Evolutionary conservation across 2,329 filamentous ascomycete species (phyloP).

Genomic region (Aspergillus tubingensis): DNA sequence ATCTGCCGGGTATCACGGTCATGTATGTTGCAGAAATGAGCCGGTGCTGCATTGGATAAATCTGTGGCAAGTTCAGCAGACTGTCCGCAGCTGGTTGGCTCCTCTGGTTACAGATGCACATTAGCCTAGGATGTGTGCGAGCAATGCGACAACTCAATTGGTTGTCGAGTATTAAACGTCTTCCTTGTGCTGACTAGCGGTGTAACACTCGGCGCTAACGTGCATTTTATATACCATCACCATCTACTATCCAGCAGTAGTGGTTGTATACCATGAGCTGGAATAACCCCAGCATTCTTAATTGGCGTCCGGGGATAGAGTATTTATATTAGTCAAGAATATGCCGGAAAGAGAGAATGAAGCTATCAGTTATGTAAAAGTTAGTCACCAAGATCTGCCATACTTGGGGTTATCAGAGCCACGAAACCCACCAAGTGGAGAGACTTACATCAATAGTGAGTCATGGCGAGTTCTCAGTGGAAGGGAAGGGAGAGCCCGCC

Average conservation of each 20-base stretch:
- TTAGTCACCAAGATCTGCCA: neutral
- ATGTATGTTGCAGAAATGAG: neutral
- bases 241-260: too few relatives aligned
- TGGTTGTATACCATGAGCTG: too few relatives aligned
- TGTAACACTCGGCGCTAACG: neutral
- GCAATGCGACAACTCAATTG: neutral
- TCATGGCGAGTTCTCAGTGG: neutral
- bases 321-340: conserved; percentile 2
- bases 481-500: neutral
- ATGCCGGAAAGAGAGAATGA: neutral
- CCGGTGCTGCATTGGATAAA: neutral
- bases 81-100: neutral
- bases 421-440: neutral
- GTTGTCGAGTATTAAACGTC: neutral
- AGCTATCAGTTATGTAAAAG: neutral
- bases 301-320: neutral
- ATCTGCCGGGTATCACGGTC: too few relatives aligned
- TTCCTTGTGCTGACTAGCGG: neutral
- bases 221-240: neutral
- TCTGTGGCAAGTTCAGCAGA: neutral
- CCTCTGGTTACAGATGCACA: neutral
- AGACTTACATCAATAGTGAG: conserved; percentile 7
- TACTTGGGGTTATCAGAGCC: neutral
- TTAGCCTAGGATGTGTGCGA: neutral
- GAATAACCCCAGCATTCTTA: too few relatives aligned